phyloP scores from a whole-genome alignment of 176 grass and related monocot species.

The Chrysopogon serrulatus region DNA sequence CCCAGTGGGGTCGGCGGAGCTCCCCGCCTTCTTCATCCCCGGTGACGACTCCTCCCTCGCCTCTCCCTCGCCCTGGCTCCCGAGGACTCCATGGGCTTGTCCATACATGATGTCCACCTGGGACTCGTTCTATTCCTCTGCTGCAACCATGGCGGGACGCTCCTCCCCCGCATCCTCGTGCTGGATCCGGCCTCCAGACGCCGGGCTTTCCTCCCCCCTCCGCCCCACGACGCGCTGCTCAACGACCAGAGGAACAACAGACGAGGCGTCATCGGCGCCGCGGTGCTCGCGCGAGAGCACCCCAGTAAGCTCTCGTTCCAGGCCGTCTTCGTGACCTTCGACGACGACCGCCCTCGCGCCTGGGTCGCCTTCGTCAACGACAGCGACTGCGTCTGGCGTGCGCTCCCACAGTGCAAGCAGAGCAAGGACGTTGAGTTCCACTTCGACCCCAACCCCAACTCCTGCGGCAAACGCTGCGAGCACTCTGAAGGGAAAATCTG shows the following conservation, averaged over 20 bases:
- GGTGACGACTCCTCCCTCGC: too few species aligned
- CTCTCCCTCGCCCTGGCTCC: too few species aligned
- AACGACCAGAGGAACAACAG: neutral
- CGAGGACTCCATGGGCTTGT: too few species aligned
- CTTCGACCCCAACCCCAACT: conserved; percentile 25
- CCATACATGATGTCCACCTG: too few species aligned
- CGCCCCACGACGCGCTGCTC: neutral
- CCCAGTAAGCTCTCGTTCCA: neutral
- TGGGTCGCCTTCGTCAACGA: neutral
- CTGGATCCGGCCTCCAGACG: neutral
- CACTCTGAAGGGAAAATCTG: conserved; percentile 11
- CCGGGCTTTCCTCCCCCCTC: too few species aligned
- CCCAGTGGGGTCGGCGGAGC: too few species aligned
- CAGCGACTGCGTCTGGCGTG: neutral
- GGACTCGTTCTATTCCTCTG: too few species aligned
- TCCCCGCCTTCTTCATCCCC: too few species aligned
- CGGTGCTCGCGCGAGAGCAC: neutral
- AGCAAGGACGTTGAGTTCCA: neutral
- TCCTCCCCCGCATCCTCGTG: neutral
- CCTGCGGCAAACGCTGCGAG: neutral
- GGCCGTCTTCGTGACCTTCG: conserved; percentile 13
- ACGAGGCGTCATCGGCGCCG: neutral
- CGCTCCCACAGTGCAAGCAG: neutral
- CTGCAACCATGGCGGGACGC: neutral
- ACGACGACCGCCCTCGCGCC: neutral